Conservation (phyloP, 2,329 filamentous ascomycete species). For the Alternaria sp. region DNA sequence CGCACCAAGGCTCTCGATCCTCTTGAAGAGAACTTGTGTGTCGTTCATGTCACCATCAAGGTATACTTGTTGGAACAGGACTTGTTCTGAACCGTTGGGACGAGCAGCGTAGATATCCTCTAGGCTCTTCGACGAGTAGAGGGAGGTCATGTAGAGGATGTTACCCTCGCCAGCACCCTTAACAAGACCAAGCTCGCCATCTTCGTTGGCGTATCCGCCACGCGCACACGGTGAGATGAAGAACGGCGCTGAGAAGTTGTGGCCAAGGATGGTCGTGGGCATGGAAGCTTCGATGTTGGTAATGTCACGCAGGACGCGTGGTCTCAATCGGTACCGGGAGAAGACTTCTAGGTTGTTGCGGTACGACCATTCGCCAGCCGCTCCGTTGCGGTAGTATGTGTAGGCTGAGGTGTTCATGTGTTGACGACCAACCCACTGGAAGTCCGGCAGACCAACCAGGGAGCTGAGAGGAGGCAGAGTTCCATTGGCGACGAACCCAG, state of each 20-base stretch:
- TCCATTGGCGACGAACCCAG: conserved; percentile 34
- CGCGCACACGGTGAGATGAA: conserved; percentile 59
- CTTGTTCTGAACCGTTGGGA: conserved; percentile 26
- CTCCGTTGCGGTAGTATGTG: conserved; percentile 66
- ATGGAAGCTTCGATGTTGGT: conserved; percentile 46
- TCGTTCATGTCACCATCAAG: conserved; percentile 43
- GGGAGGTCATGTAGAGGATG: conserved; percentile 60
- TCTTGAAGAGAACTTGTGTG: conserved; percentile 42
- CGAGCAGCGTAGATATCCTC: conserved; percentile 22
- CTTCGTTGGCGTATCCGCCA: conserved; percentile 54
- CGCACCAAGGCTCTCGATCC: conserved; percentile 45
- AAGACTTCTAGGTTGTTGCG: conserved; percentile 66
- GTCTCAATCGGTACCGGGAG: conserved; percentile 58
- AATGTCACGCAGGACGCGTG: conserved; percentile 62
- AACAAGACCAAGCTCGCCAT: conserved; percentile 61
- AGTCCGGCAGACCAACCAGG: conserved; percentile 63
- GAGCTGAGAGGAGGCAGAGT: conserved; percentile 54
- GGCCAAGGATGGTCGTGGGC: conserved; percentile 61
- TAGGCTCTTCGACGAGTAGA: conserved; percentile 45
- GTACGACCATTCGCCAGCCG: conserved; percentile 64
- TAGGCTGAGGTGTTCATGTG: conserved; percentile 59
- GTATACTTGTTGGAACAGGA: conserved; percentile 55
- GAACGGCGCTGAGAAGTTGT: conserved; percentile 64
- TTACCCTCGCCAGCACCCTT: conserved; percentile 58
- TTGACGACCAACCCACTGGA: conserved; percentile 62